Evolutionary conservation across 306 rosid genomes (phyloP), one percentile per base, ranked within the genome.

Genomic region (Castanospermum australe): DNA sequence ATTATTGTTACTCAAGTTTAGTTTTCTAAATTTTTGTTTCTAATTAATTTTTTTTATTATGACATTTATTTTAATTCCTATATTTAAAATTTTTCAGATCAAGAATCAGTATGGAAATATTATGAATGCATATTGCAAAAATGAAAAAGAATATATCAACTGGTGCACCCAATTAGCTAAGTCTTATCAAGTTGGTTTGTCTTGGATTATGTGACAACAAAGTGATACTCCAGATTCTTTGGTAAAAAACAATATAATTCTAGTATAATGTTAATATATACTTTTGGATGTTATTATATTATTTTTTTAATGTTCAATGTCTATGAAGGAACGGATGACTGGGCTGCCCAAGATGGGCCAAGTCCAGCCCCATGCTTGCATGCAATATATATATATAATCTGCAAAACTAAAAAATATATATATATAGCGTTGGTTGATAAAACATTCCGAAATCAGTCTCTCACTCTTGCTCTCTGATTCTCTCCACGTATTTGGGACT

Each of bases 201-300:
- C 86, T 2, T 83, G 86, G 86, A 25, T 78, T 47, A 83, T 83
- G 86, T 72, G 77, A 41, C 66, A 73, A 45, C 80, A 83, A 33
- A 0, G 8, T 5, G 62, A 81, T 75, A 76, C 76, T 48, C 84
- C 84, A 56, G n/a, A 15, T 1, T 71, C 80, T 6, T 74, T 81
- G 64, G 84, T 73, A n/a, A n/a, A n/a, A n/a, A n/a, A n/a, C n/a
- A n/a, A n/a, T n/a, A n/a, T n/a, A 65, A 52, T 28, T 28, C 32
- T 28, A 21, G 6, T 18, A 0, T n/a, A 21, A 52, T 8, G 0
- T 18, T 15, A 18, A 52, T 5, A 15, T 48, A 15, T 8, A 18
- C 6, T 52, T 18, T 4, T 18, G 6, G 18, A 7, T 18, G 5
- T 17, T 52, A 44, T 44, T 36, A 36, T 36, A 1, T 1, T 20